phyloP scores from a whole-genome alignment of 345 rosid species.

The Hypericum perforatum region DNA sequence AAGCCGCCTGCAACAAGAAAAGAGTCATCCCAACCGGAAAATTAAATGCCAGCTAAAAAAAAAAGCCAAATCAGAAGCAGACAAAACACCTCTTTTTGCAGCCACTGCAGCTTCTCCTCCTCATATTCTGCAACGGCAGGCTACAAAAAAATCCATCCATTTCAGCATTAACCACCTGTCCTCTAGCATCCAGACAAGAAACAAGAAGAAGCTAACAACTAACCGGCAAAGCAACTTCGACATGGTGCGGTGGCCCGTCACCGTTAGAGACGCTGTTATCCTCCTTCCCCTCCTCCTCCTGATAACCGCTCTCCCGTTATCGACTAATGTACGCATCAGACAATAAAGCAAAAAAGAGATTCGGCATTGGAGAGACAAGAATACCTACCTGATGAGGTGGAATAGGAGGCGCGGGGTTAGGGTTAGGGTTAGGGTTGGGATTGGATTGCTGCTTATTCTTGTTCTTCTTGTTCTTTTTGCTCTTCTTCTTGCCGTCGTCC shows the following conservation, averaged over 20 bases:
- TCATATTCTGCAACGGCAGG: conserved; percentile 29
- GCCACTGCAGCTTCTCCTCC: conserved; percentile 30
- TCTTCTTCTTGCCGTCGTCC: conserved; percentile 62
- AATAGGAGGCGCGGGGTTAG: conserved; percentile 16
- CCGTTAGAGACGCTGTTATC: too few species aligned
- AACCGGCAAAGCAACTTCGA: too few species aligned
- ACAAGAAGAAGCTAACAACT: too few species aligned
- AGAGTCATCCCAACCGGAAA: background rate
- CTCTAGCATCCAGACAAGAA: conserved; percentile 7
- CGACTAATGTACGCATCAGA: too few species aligned
- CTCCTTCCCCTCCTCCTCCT: too few species aligned
- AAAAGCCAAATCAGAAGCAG: background rate
- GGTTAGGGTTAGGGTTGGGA: conserved; percentile 7
- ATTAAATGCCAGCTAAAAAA: background rate
- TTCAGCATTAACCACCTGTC: background rate
- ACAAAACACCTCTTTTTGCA: conserved; percentile 32
- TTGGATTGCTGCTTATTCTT: conserved; percentile 21
- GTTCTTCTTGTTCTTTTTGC: conserved; percentile 59
- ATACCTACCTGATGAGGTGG: conserved; percentile 23
- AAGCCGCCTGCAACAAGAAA: conserved; percentile 9
- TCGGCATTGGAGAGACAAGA: too few species aligned
- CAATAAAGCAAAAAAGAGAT: too few species aligned
- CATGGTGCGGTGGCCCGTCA: too few species aligned
- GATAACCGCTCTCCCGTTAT: too few species aligned
- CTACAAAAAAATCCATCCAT: background rate